These are phyloP conservation scores for Phylloboletellus chloephorus DNA, from an alignment of 1,284 basidiomycete genomes.

Conservation along the genomic window DNA sequence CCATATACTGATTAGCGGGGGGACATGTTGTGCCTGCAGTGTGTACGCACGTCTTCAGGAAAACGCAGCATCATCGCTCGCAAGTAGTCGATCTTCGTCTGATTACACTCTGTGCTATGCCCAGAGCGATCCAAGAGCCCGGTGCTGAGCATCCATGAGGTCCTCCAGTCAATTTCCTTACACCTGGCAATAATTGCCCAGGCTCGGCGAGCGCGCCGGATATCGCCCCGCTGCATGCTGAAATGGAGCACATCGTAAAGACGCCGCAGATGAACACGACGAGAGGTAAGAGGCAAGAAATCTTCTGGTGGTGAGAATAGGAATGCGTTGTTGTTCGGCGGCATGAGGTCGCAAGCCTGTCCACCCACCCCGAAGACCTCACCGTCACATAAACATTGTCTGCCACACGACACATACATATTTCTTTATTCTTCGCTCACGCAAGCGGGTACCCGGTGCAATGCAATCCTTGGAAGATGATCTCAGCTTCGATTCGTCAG, in stretches of 20 bases:
- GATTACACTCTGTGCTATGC: constrained; percentile 28
- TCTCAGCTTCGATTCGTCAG: constrained; percentile 61
- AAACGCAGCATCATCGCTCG: constrained; percentile 63
- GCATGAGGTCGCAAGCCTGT: constrained; percentile 12
- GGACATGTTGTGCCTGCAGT: constrained; percentile 2
- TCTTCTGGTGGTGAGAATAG: constrained; percentile 51
- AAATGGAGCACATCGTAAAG: constrained; percentile 72
- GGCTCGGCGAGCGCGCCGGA: constrained; percentile 60
- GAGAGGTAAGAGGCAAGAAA: constrained; percentile 43
- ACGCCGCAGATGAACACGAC: constrained; percentile 66
- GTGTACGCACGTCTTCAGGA: constrained; percentile 52
- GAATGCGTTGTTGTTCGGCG: constrained; percentile 37
- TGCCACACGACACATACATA: constrained; percentile 13
- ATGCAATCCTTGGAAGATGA: constrained; percentile 60
- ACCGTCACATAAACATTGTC: constrained; percentile 2
- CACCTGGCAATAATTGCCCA: constrained; percentile 82
- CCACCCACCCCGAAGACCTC: neutral
- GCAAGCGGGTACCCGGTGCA: constrained; percentile 3
- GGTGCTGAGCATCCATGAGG: constrained; percentile 70
- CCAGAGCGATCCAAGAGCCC: constrained; percentile 44
- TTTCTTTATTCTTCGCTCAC: constrained; percentile 3
- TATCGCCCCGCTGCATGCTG: constrained; percentile 65
- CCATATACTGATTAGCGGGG: constrained; percentile 15
- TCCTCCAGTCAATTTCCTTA: constrained; percentile 74
- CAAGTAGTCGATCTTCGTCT: constrained; percentile 54